These are phyloP conservation scores for Populus pruinosa DNA, from an alignment of 345 rosid species.

Conservation along the genomic window DNA sequence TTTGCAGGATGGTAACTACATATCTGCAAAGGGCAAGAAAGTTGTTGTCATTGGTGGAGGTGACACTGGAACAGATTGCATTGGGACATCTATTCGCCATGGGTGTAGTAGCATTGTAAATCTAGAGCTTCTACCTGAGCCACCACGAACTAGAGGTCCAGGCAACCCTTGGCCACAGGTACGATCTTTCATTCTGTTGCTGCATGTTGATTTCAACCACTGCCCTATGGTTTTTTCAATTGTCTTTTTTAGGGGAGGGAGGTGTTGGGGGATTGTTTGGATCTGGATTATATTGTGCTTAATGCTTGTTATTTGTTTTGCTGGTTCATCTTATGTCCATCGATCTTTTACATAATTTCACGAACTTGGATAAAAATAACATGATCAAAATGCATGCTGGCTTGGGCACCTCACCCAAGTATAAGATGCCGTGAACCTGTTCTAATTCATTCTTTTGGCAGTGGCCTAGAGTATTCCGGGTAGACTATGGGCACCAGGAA, in stretches of 20 bases:
- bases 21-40: conserved; percentile 88
- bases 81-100: conserved; percentile 95
- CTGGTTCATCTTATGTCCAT: too few relatives aligned
- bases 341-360: not conserved
- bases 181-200: not conserved
- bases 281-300: too few relatives aligned
- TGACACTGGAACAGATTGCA: conserved; percentile 97
- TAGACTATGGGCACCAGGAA: conserved; percentile 98
- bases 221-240: too few relatives aligned
- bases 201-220: not conserved
- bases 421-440: not conserved
- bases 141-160: conserved; percentile 78
- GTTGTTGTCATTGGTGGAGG: conserved; percentile 99
- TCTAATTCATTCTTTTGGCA: conserved; percentile 26
- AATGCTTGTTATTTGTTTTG: too few relatives aligned
- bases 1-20: conserved; percentile 73
- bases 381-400: not conserved
- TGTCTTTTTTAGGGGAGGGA: too few relatives aligned
- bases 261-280: too few relatives aligned
- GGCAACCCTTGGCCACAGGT: conserved; percentile 99
- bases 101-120: conserved; percentile 74
- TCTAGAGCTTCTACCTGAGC: conserved; percentile 92
- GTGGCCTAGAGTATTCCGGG: conserved; percentile 97
- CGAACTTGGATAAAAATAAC: not conserved
- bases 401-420: not conserved